Conservation (phyloP, 2,329 filamentous ascomycete genomes). For the Aureobasidium sp. region DNA sequence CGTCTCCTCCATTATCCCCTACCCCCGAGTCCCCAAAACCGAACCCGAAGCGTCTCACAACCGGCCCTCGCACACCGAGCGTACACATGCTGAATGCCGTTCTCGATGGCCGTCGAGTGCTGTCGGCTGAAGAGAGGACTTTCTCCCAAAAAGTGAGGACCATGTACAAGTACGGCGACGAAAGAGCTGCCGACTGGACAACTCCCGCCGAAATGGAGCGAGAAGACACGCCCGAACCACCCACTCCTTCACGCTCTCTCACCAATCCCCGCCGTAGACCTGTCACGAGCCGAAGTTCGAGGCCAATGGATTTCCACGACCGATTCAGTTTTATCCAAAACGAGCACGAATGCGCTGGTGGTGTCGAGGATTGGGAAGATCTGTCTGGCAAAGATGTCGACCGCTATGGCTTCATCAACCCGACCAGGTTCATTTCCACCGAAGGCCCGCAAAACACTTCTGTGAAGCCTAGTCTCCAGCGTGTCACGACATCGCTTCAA, state of each 20-base stretch:
- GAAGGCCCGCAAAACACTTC: conserved; percentile 20
- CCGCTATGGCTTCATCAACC: conserved; percentile 55
- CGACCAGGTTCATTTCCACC: conserved; percentile 30
- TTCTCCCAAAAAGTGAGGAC: conserved; percentile 53
- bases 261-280: conserved; percentile 12
- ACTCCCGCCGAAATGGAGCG: background rate
- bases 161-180: conserved; percentile 56
- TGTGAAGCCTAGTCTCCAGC: conserved; percentile 40
- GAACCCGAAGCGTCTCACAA: conserved; percentile 17
- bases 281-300: background rate
- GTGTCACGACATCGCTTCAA: conserved; percentile 51
- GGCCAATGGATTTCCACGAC: conserved; percentile 13
- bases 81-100: conserved; percentile 29
- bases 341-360: conserved; percentile 52
- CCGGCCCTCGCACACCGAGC: conserved; percentile 27
- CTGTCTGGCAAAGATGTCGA: conserved; percentile 51
- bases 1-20: background rate
- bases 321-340: conserved; percentile 32
- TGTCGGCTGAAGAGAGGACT: conserved; percentile 56
- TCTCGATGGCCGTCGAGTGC: conserved; percentile 34
- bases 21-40: background rate
- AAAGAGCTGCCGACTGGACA: conserved; percentile 41
- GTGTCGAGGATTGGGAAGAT: conserved; percentile 57
- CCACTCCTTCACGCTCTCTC: background rate
- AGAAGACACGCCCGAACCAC: conserved; percentile 14